These are phyloP conservation scores for Gamsiella multidivaricata DNA, from an alignment of 192 early-diverging fungal species.

Conservation along the genomic window DNA sequence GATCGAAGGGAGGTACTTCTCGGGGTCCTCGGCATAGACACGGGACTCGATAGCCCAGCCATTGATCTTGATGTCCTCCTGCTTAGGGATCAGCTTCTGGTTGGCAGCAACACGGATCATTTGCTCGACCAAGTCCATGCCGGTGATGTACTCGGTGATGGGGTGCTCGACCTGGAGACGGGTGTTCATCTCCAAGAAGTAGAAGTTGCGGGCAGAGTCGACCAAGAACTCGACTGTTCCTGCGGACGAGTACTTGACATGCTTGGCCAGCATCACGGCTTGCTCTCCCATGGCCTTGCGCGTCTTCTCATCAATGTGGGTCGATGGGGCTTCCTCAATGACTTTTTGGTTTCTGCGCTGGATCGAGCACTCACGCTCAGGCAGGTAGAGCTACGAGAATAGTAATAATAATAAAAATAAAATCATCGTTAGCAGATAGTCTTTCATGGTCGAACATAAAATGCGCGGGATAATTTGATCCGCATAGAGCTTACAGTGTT, in stretches of 20 bases:
- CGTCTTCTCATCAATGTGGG: conserved; percentile 70
- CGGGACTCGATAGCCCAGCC: conserved; percentile 97
- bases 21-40: conserved; percentile 96
- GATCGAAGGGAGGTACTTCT: conserved; percentile 93
- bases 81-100: conserved; percentile 75
- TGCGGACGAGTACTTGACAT: conserved; percentile 80
- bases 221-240: conserved; percentile 85
- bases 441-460: too few relatives aligned
- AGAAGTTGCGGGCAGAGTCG: conserved; percentile 78
- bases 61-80: conserved; percentile 80
- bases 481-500: conserved; percentile 56
- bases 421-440: too few relatives aligned
- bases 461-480: background rate
- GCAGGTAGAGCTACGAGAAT: conserved; percentile 75
- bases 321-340: conserved; percentile 87
- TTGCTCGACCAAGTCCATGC: conserved; percentile 92
- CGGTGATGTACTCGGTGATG: conserved; percentile 84
- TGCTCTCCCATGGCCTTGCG: conserved; percentile 82
- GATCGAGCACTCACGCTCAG: conserved; percentile 91
- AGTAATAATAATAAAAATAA: background rate
- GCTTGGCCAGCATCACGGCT: conserved; percentile 77
- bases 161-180: conserved; percentile 86
- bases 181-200: conserved; percentile 87
- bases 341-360: conserved; percentile 87
- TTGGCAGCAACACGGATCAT: conserved; percentile 94